Percentiles rank a stretch among this genome's conserved stretches.
Evolutionary conservation across 371 early-diverging fungal species (phyloP).

Genomic region (Apophysomyces elegans): DNA sequence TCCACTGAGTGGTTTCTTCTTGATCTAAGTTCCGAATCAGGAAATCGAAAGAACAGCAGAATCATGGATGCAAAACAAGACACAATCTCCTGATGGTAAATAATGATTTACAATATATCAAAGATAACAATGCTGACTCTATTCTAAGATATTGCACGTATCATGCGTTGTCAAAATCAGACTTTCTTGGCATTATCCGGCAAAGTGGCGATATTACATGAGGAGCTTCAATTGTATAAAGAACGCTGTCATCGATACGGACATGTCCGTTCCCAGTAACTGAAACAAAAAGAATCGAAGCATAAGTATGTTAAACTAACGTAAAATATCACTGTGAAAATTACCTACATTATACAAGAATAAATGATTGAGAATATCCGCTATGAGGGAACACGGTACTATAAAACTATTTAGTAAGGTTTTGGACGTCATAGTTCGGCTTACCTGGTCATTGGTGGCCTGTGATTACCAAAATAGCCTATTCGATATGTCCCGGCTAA

Average conservation of each 20-base stretch:
- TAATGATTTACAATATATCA: neutral
- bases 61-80: slow-evolving; percentile 39
- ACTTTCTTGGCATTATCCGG: slow-evolving; percentile 65
- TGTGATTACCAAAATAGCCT: slow-evolving; percentile 33
- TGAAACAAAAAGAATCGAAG: neutral
- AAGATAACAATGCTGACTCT: neutral
- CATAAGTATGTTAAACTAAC: neutral
- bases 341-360: slow-evolving; percentile 8
- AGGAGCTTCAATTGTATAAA: slow-evolving; percentile 55
- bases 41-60: slow-evolving; percentile 48
- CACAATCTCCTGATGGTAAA: slow-evolving; percentile 49
- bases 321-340: neutral
- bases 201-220: slow-evolving; percentile 65
- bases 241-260: slow-evolving; percentile 40
- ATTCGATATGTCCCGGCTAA: slow-evolving; percentile 32
- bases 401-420: neutral
- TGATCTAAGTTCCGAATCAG: neutral
- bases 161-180: slow-evolving; percentile 66
- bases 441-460: slow-evolving; percentile 30
- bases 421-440: neutral
- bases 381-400: neutral
- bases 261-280: slow-evolving; percentile 21
- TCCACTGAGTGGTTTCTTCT: neutral
- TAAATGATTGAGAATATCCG: slow-evolving; percentile 8
- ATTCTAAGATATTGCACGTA: slow-evolving; percentile 51